These are phyloP conservation scores for Leccinum ochraceum DNA, from an alignment of 768 basidiomycete species.

Conservation along the genomic window DNA sequence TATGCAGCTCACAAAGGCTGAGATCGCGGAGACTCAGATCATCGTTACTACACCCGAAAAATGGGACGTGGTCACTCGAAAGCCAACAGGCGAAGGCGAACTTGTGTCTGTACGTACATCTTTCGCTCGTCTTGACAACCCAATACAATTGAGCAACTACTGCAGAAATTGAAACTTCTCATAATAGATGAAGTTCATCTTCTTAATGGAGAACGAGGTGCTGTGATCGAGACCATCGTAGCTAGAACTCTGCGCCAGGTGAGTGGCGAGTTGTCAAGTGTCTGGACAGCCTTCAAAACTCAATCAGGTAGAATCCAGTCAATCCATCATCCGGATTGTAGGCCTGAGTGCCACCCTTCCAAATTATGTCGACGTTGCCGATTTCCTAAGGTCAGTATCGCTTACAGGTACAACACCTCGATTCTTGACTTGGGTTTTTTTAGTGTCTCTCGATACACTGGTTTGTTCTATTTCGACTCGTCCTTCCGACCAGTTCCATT, in stretches of 20 bases:
- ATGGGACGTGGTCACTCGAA: constrained; percentile 99
- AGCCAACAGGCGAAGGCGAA: constrained; percentile 96
- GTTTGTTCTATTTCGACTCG: constrained; percentile 96
- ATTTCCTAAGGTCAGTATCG: constrained; percentile 76
- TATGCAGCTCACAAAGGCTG: constrained; percentile 94
- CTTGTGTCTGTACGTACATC: constrained; percentile 73
- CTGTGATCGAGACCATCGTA: constrained; percentile 97
- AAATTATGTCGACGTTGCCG: constrained; percentile 95
- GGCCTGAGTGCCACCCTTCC: constrained; percentile 96
- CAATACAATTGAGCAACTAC: background rate
- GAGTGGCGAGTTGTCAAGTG: constrained; percentile 5
- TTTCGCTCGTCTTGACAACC: background rate
- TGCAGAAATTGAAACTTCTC: constrained; percentile 84
- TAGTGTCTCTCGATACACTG: constrained; percentile 83
- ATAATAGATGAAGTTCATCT: constrained; percentile 99
- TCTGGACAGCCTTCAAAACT: background rate
- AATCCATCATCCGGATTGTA: constrained; percentile 94
- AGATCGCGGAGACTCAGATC: constrained; percentile 94
- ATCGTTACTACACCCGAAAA: constrained; percentile 99
- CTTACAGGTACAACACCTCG: background rate
- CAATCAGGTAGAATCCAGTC: constrained; percentile 87
- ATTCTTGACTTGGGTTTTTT: constrained; percentile 5
- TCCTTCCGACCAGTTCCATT: constrained; percentile 96
- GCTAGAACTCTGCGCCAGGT: constrained; percentile 92
- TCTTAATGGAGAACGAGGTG: constrained; percentile 96